Conservation (phyloP, 768 basidiomycete species). For the Boletus pseudopeckii region DNA sequence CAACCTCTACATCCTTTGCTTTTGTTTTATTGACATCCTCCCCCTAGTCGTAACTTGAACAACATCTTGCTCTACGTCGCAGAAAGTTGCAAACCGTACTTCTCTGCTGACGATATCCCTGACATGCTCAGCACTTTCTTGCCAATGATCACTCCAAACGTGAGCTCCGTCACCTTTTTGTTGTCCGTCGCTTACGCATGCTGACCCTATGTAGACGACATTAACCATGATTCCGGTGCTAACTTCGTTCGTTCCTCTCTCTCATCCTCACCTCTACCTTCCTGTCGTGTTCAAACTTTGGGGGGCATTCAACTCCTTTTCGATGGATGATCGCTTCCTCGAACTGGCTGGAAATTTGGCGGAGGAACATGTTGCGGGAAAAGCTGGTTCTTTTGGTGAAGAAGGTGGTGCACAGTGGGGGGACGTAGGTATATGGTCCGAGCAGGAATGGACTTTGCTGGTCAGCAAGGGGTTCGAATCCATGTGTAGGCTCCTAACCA, state of each 20-base stretch:
- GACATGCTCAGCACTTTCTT: constrained; percentile 70
- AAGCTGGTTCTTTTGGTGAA: constrained; percentile 47
- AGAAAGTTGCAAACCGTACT: constrained; percentile 70
- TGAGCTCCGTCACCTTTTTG: constrained; percentile 32
- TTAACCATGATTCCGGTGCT: constrained; percentile 74
- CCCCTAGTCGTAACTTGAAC: constrained; percentile 53
- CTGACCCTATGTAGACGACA: constrained; percentile 44
- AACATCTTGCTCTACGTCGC: constrained; percentile 75
- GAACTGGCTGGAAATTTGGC: constrained; percentile 67
- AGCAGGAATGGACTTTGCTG: constrained; percentile 78
- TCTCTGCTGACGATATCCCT: constrained; percentile 58
- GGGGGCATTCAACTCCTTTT: constrained; percentile 73
- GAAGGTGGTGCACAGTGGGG: constrained; percentile 64
- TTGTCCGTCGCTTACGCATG: neutral
- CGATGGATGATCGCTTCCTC: constrained; percentile 71
- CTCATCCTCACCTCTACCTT: constrained; percentile 62
- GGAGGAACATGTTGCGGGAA: constrained; percentile 70
- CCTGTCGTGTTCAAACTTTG: constrained; percentile 71
- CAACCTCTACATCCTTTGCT: constrained; percentile 3
- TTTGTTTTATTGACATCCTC: constrained; percentile 5
- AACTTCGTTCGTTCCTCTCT: constrained; percentile 73
- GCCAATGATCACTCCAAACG: constrained; percentile 68
- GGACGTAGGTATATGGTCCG: constrained; percentile 87
- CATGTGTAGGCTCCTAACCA: constrained; percentile 51
- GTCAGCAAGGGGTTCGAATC: constrained; percentile 79